Base-by-base conservation (phyloP, 2,329 filamentous ascomycete species). In the Ramularia collo-cygni region DNA sequence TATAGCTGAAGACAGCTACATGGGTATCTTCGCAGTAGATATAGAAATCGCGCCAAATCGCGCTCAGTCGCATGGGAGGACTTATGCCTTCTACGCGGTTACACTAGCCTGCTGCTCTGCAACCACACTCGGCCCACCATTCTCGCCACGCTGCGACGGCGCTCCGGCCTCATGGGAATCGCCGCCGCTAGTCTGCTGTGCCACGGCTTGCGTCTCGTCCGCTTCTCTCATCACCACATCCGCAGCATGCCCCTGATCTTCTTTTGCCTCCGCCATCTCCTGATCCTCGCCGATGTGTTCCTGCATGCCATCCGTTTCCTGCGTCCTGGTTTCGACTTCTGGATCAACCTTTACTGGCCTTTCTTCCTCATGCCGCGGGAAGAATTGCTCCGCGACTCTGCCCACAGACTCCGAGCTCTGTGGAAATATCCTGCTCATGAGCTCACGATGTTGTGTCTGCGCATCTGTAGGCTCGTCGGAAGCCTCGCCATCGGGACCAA, bases 371-470 rank as follows among this genome's bases (percentile, higher is more conserved):
- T 49, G 44, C 13, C 37, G 38, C 9, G 51, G 52, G 28, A 54
- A 52, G 34, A 51, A 56, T 13, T 51, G 43, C 28, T 51, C 48
- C 15, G 45, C 49, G 12, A 47, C 35, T 17, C 40, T 38, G 30
- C 44, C 40, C 3, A 29, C 41, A 24, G 37, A 40, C 12, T 37
- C 18, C 3, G 32, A 43, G 27, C 55, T 50, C 21, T 46, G 34
- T 27, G 52, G 50, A 27, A 60, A 59, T 26, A 61, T 55, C 41
- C 50, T 53, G 13, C 47, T 52, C 56, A 61, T 60, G 12, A 59
- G 43, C 28, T 55, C 53, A 16, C 48, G 47, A 34, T 60, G 56
- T 15, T 51, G 47, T 12, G 53, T 49, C 40, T 54, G 50, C 8
- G 50, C 41, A 17, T 51, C 50, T 16, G 24, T 35, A 17, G 39